Conservation (phyloP, 2,329 filamentous ascomycete genomes). For the Cadophora sp. region DNA sequence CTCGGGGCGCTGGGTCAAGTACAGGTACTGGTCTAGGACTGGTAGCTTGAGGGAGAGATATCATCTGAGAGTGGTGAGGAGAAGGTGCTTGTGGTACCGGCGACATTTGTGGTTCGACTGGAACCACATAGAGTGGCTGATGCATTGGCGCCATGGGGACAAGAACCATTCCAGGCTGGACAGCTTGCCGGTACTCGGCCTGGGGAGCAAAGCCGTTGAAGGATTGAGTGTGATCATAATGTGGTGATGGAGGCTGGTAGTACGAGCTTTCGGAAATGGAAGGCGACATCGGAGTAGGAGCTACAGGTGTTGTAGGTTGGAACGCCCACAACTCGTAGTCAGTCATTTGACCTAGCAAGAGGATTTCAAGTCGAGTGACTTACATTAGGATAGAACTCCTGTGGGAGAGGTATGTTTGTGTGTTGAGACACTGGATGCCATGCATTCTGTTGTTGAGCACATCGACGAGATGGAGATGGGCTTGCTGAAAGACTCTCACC, state of each 20-base stretch:
- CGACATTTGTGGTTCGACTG: not conserved
- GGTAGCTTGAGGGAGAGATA: not conserved
- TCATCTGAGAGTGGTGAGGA: not conserved
- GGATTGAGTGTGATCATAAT: not conserved
- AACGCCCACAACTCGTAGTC: not conserved
- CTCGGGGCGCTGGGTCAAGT: not conserved
- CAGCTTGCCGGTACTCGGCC: not conserved
- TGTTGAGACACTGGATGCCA: not conserved
- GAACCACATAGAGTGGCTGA: constrained; percentile 14
- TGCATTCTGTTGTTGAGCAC: not conserved
- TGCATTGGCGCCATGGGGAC: constrained; percentile 16
- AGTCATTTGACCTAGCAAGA: not conserved
- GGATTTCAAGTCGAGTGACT: not conserved
- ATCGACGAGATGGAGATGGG: not conserved
- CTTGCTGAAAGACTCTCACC: constrained; percentile 11
- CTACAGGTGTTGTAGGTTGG: not conserved
- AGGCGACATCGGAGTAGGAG: constrained; percentile 7
- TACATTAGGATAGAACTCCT: not conserved
- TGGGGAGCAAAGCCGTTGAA: constrained; percentile 1
- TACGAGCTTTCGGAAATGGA: constrained; percentile 2
- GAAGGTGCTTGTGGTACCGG: not conserved
- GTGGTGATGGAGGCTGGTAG: constrained; percentile 9
- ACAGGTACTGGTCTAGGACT: not conserved
- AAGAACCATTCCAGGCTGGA: constrained; percentile 17
- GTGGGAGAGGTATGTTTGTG: not conserved